Evolutionary conservation across 305 asterid genomes (phyloP), one percentile per base, ranked within the genome.

Genomic region (Salvia sclarea): DNA sequence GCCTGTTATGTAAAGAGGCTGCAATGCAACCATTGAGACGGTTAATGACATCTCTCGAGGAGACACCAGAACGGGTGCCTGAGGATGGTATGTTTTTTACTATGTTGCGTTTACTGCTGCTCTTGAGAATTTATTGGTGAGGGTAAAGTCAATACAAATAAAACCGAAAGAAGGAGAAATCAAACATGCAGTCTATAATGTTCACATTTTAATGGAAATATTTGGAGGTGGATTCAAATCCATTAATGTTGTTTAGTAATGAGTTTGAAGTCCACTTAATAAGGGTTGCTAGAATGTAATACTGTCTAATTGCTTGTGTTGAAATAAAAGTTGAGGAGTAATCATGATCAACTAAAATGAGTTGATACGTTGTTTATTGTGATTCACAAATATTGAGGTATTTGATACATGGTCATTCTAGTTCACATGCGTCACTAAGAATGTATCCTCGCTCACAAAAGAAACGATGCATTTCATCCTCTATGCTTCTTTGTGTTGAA

Each of bases 11-110:
- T 87, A 93, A 93, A 81, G 98, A 93, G 76, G 97, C 96, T 45
- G 98, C 96, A 11, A 93, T 93, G 98, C 97, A 90, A 74, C 98
- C 97, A 49, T 78, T 93, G 45, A 76, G 98, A 73, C 86, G 96
- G 60, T 45, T 88, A 68, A 90, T 93, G 94, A 71, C 82, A 21
- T 44, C 52, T 72, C 93, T 93, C 30, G 98, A 93, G 82, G 92
- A 79, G 62, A 80, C 74, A 67, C 81, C 76, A 73, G 88, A 83
- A 53, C 61, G 72, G 49, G 85, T 87, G 81, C 85, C 94, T 49
- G 95, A 84, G 74, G 95, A 88, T 48, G 96, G 98, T 90, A 93
- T 22, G 87, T 41, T 70, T 70, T 52, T 44, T 68, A 48, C 47
- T 41, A 59, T 50, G 49, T 61, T 64, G 41, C 43, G 22, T 52